These are phyloP conservation scores for Thelephora aurantiotincta DNA, from an alignment of 768 basidiomycete species.

Conservation along the genomic window DNA sequence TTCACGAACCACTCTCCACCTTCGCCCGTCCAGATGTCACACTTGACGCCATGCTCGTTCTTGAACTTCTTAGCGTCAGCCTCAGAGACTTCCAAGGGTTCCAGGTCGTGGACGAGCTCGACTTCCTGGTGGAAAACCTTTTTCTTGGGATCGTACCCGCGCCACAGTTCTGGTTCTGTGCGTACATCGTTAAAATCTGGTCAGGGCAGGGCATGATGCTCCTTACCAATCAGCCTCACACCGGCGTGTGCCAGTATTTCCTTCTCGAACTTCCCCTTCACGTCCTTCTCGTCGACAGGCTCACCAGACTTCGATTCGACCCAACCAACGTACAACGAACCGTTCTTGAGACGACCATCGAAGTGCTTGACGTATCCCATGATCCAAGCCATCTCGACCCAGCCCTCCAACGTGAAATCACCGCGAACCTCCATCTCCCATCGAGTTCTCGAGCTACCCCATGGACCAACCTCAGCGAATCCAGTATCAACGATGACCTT, in stretches of 20 bases:
- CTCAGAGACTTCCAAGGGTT: conserved; percentile 86
- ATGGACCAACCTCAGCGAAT: conserved; percentile 94
- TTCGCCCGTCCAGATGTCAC: conserved; percentile 86
- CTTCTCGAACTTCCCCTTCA: conserved; percentile 86
- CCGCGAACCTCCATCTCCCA: conserved; percentile 99
- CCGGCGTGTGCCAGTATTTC: conserved; percentile 86
- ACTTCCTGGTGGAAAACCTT: conserved; percentile 97
- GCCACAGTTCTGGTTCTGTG: conserved; percentile 92
- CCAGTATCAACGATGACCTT: conserved; percentile 95
- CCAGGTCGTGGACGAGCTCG: conserved; percentile 91
- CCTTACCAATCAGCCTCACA: conserved; percentile 83
- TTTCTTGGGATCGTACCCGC: conserved; percentile 94
- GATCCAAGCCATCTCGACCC: conserved; percentile 99
- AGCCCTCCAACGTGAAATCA: conserved; percentile 94
- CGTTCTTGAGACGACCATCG: conserved; percentile 90
- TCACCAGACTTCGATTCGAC: conserved; percentile 88
- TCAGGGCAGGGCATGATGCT: neutral
- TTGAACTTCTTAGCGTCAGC: conserved; percentile 93
- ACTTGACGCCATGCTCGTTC: conserved; percentile 90
- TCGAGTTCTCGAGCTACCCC: conserved; percentile 94
- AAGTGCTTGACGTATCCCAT: conserved; percentile 99
- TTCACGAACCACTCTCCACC: conserved; percentile 97
- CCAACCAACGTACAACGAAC: conserved; percentile 93
- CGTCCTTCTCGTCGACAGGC: conserved; percentile 96
- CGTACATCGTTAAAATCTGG: neutral